Conservation (phyloP, 768 basidiomycete genomes). For the Mycena venus region DNA sequence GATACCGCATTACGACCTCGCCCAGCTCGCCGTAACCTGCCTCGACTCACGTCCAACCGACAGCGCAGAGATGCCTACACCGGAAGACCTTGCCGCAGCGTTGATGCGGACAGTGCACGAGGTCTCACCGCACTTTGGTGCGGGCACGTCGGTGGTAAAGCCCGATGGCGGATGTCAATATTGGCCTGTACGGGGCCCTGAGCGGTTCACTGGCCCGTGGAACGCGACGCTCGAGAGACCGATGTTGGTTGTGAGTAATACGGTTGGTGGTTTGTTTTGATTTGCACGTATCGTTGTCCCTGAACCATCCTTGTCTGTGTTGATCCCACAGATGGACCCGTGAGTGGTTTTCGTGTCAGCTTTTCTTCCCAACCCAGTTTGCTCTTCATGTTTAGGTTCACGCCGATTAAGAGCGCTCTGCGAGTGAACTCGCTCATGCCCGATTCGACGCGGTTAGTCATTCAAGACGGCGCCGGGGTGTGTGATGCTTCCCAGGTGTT, state of each 20-base stretch:
- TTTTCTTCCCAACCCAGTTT: no score
- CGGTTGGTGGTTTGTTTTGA: slow-evolving; percentile 11
- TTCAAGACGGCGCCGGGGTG: slow-evolving; percentile 39
- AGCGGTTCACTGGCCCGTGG: slow-evolving; percentile 45
- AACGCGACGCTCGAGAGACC: slow-evolving; percentile 42
- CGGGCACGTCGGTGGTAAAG: slow-evolving; percentile 32
- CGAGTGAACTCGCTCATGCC: slow-evolving; percentile 40
- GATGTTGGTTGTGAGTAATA: slow-evolving; percentile 45
- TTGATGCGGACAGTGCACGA: slow-evolving; percentile 23
- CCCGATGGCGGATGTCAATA: slow-evolving; percentile 42
- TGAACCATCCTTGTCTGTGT: not conserved
- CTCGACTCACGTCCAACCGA: slow-evolving; percentile 35
- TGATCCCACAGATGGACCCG: slow-evolving; percentile 29
- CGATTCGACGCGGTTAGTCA: slow-evolving; percentile 36
- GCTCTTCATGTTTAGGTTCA: slow-evolving; percentile 28
- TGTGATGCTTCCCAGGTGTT: not conserved
- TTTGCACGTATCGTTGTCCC: no score
- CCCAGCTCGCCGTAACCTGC: slow-evolving; percentile 38
- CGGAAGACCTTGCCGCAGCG: slow-evolving; percentile 28
- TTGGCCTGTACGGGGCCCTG: slow-evolving; percentile 38
- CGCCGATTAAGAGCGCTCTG: slow-evolving; percentile 37
- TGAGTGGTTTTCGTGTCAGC: slow-evolving; percentile 1
- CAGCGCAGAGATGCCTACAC: slow-evolving; percentile 7
- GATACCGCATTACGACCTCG: slow-evolving; percentile 24
- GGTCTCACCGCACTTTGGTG: slow-evolving; percentile 40